Conservation (phyloP, 2,329 filamentous ascomycete species). For the Aspergillus phoenicis region DNA sequence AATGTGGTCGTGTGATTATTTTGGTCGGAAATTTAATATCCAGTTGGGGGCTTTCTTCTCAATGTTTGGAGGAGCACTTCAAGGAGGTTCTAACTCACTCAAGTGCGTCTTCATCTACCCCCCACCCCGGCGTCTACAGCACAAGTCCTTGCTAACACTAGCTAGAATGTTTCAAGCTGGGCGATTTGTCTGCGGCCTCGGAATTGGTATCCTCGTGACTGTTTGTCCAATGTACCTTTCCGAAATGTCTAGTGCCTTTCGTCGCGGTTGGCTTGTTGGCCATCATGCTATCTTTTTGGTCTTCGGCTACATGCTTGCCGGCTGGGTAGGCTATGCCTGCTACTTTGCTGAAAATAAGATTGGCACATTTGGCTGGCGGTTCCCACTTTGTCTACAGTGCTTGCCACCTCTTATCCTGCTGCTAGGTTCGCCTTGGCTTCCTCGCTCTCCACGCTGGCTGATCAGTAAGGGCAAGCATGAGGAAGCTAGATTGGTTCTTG, state of each 20-base stretch:
- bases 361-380: constrained; percentile 49
- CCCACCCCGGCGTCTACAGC: background rate
- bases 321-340: constrained; percentile 50
- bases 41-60: constrained; percentile 50
- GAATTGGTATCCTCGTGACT: constrained; percentile 48
- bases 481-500: constrained; percentile 50
- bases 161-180: constrained; percentile 50
- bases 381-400: constrained; percentile 48
- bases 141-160: constrained; percentile 7
- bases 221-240: constrained; percentile 51
- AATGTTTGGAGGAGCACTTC: constrained; percentile 51
- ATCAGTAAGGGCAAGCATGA: constrained; percentile 50
- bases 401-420: constrained; percentile 46
- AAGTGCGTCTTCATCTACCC: constrained; percentile 31
- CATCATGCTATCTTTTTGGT: constrained; percentile 53
- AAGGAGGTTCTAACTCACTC: constrained; percentile 50
- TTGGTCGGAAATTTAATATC: constrained; percentile 51
- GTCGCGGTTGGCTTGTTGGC: constrained; percentile 50
- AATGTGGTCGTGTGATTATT: constrained; percentile 53
- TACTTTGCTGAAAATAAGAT: constrained; percentile 45
- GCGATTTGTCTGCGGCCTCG: constrained; percentile 46
- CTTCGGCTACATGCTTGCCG: constrained; percentile 50
- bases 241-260: constrained; percentile 45
- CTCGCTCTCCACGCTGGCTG: constrained; percentile 54
- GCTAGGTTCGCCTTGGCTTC: constrained; percentile 46